Evolutionary conservation across 148 eudicot genomes (phyloP).

Genomic region (Nepenthes mirabilis): DNA sequence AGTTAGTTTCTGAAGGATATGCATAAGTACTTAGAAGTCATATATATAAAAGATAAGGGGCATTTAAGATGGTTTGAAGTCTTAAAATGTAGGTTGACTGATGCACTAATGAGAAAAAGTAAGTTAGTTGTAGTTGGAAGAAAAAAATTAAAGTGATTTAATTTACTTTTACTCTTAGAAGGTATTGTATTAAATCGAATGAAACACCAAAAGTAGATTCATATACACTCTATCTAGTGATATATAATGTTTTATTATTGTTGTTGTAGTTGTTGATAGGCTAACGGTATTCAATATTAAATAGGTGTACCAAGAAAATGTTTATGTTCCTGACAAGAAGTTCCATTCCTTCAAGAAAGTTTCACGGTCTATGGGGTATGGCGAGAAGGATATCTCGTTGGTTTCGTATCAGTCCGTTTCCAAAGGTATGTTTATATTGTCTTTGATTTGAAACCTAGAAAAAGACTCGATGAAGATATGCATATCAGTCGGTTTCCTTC

Average conservation of each 20-base stretch:
- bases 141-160: no score
- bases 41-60: no score
- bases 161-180: no score
- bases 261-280: not conserved
- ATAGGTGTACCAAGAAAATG: slow-evolving; percentile 95
- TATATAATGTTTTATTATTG: not conserved
- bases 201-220: no score
- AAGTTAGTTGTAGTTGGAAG: no score
- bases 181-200: no score
- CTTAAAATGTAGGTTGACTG: no score
- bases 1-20: slow-evolving; percentile 78
- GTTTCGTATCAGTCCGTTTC: slow-evolving; percentile 92
- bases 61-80: no score
- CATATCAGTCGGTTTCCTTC: not conserved
- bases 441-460: not conserved
- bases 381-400: slow-evolving; percentile 62
- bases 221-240: not conserved
- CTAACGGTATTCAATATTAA: not conserved
- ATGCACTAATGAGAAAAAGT: no score
- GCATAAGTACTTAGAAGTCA: no score
- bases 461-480: not conserved
- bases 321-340: slow-evolving; percentile 74
- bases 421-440: slow-evolving; percentile 47
- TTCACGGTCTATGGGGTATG: slow-evolving; percentile 70
- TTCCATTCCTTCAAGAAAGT: slow-evolving; percentile 91